Percentiles rank a stretch among this genome's conserved stretches.
These are phyloP conservation scores for Lignosus rhinocerotis DNA, from an alignment of 1,284 basidiomycete species.

Conservation along the genomic window DNA sequence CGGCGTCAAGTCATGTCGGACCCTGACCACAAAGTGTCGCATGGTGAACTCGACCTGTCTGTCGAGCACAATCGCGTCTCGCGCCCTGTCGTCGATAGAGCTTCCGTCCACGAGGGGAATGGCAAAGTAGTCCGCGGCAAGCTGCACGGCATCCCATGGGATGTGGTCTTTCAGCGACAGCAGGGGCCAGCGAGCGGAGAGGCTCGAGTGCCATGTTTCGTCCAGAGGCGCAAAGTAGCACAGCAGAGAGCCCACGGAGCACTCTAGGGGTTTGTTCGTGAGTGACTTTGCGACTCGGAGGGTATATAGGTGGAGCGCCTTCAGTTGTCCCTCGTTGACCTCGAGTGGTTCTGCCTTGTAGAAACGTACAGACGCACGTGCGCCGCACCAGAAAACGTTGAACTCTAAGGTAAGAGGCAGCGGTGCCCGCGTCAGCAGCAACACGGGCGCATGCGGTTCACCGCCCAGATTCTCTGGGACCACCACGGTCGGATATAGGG, in stretches of 20 bases:
- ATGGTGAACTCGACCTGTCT: slow-evolving; percentile 75
- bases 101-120: slow-evolving; percentile 48
- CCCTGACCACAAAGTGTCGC: slow-evolving; percentile 54
- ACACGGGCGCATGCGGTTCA: slow-evolving; percentile 52
- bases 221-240: slow-evolving; percentile 68
- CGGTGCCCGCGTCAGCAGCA: slow-evolving; percentile 64
- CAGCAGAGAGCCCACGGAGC: slow-evolving; percentile 49
- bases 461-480: slow-evolving; percentile 36
- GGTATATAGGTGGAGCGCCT: slow-evolving; percentile 61
- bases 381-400: slow-evolving; percentile 57
- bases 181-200: slow-evolving; percentile 31
- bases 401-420: slow-evolving; percentile 57
- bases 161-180: slow-evolving; percentile 49
- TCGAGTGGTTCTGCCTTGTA: slow-evolving; percentile 49
- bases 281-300: slow-evolving; percentile 60
- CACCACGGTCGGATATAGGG: slow-evolving; percentile 59
- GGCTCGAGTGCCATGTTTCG: slow-evolving; percentile 33
- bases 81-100: slow-evolving; percentile 44
- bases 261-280: slow-evolving; percentile 65
- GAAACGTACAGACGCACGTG: slow-evolving; percentile 44
- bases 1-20: slow-evolving; percentile 69
- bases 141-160: slow-evolving; percentile 61
- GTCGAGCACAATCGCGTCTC: slow-evolving; percentile 73
- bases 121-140: slow-evolving; percentile 52
- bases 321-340: slow-evolving; percentile 46